phyloP scores from a whole-genome alignment of 306 rosid genomes.

The Potentilla sterilis region DNA sequence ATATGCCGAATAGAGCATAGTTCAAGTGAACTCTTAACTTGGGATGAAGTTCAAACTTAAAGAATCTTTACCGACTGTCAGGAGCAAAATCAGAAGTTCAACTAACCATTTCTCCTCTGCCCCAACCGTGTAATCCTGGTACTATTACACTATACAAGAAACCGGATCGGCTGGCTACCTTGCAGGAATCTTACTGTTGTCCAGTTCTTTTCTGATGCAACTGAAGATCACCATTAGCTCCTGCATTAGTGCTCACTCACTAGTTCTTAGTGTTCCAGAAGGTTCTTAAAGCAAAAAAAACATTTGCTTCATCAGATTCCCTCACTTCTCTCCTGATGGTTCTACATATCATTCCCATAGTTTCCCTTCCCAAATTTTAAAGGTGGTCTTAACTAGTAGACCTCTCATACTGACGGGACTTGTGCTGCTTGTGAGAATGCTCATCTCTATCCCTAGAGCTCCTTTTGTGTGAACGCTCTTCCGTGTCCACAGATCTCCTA shows the following conservation, averaged over 20 bases:
- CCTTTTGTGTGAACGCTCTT: conserved; percentile 19
- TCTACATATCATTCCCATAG: background rate
- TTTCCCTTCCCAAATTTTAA: background rate
- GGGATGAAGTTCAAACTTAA: background rate
- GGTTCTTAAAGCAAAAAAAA: background rate
- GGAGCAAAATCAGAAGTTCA: background rate
- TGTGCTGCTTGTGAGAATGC: conserved; percentile 38
- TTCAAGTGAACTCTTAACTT: background rate
- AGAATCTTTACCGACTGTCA: background rate
- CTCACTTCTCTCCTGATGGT: background rate
- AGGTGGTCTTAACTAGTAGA: background rate
- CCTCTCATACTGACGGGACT: conserved; percentile 40
- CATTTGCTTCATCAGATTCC: background rate
- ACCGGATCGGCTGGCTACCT: background rate
- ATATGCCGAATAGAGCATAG: background rate
- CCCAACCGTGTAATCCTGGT: background rate
- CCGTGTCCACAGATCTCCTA: conserved; percentile 37
- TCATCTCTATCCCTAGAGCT: conserved; percentile 38
- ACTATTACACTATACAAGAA: background rate
- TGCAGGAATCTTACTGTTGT: background rate
- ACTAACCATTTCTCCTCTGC: background rate
- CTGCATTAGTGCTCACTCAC: background rate
- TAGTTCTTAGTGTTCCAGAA: background rate
- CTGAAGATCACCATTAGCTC: background rate
- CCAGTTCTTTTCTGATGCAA: background rate